Evolutionary conservation across 257 asterid species (phyloP).

Genomic region (Handroanthus guayacan): DNA sequence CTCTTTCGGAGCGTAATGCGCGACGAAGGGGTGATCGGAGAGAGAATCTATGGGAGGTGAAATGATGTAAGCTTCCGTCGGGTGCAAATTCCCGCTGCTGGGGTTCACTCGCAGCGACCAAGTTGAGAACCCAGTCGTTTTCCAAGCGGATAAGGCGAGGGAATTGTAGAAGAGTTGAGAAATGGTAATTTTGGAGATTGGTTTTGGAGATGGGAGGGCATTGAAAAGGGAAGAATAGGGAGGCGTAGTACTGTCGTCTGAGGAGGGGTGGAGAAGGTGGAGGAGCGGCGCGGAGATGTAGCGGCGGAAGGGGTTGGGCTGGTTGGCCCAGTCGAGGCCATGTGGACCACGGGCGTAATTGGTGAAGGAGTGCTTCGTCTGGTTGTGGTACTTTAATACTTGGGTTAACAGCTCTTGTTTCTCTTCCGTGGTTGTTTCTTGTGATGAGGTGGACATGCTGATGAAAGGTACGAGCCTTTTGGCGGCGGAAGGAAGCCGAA

Average conservation of each 20-base stretch:
- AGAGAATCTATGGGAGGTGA: slow-evolving; percentile 66
- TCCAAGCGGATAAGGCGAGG: slow-evolving; percentile 92
- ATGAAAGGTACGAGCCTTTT: no score
- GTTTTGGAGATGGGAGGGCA: slow-evolving; percentile 60
- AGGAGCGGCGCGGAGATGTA: slow-evolving; percentile 70
- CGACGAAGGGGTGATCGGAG: slow-evolving; percentile 59
- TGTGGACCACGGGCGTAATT: slow-evolving; percentile 83
- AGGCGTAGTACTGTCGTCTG: slow-evolving; percentile 40
- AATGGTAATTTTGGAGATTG: slow-evolving; percentile 61
- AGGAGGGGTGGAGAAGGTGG: slow-evolving; percentile 66
- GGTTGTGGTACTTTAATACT: slow-evolving; percentile 73
- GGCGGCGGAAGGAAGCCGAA: no score
- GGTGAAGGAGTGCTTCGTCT: slow-evolving; percentile 77
- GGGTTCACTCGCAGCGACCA: slow-evolving; percentile 99
- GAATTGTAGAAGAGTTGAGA: slow-evolving; percentile 72
- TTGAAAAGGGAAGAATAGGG: slow-evolving; percentile 58
- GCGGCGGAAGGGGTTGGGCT: slow-evolving; percentile 95
- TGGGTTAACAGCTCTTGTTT: slow-evolving; percentile 47
- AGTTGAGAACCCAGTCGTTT: slow-evolving; percentile 75
- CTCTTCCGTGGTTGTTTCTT: slow-evolving; percentile 35
- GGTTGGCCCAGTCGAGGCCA: slow-evolving; percentile 93
- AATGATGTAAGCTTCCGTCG: slow-evolving; percentile 85
- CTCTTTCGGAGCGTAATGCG: slow-evolving; percentile 92
- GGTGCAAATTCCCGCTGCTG: slow-evolving; percentile 95
- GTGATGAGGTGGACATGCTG: no score